phyloP scores from a whole-genome alignment of 2,329 filamentous ascomycete species.

The Parasarocladium wereldwijsianum region DNA sequence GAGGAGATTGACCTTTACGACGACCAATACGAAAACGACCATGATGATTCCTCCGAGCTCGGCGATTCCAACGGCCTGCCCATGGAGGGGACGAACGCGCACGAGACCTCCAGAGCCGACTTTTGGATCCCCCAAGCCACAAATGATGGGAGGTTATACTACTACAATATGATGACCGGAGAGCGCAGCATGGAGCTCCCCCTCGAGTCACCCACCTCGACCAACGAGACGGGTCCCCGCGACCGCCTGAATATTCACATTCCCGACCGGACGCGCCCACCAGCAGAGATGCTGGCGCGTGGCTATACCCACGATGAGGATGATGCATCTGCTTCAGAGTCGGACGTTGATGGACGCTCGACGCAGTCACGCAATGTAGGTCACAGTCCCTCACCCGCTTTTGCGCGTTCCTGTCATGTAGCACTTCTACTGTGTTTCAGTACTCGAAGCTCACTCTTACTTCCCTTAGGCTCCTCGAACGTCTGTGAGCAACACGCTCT shows the following conservation, averaged over 20 bases:
- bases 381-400: background rate
- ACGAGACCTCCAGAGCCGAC: conserved; percentile 70
- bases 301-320: conserved; percentile 75
- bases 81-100: conserved; percentile 48
- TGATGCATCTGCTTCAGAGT: conserved; percentile 76
- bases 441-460: conserved; percentile 4
- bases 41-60: conserved; percentile 37
- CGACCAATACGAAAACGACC: conserved; percentile 51
- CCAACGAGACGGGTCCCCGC: conserved; percentile 69
- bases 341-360: conserved; percentile 76
- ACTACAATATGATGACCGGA: conserved; percentile 96
- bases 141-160: conserved; percentile 81
- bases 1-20: conserved; percentile 53
- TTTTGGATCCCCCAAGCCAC: conserved; percentile 99
- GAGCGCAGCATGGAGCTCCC: conserved; percentile 91
- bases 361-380: too few species aligned
- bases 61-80: conserved; percentile 47
- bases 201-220: conserved; percentile 71
- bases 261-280: conserved; percentile 78
- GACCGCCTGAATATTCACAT: conserved; percentile 81
- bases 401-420: conserved; percentile 41
- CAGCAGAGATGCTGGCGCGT: conserved; percentile 79
- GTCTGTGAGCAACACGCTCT: conserved; percentile 57
- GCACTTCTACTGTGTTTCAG: background rate
- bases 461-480: conserved; percentile 41